Base-by-base conservation (phyloP, 2,329 filamentous ascomycete species). In the Colletotrichum falcatum region DNA sequence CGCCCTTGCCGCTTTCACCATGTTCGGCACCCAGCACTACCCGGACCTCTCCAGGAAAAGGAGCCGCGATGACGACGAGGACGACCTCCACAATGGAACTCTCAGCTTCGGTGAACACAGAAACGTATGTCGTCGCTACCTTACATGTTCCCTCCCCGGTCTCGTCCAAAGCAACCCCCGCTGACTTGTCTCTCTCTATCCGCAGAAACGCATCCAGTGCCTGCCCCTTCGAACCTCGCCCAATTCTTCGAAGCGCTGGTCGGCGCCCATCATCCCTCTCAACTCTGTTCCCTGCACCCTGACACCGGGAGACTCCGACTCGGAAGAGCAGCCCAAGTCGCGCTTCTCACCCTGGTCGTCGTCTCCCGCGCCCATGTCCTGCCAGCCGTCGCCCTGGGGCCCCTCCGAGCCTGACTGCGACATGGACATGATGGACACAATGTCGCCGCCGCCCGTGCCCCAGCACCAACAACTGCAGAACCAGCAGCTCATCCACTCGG, bases 181-280 rank as follows among this genome's bases (percentile, higher is more conserved):
- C 65, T 65, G 49, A 66, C 61, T n/a, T 60, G 8, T 39, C 20
- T 49, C 11, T 44, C 16, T 20, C 42, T n/a, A n/a, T 44, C 9
- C n/a, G 18, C 63, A 88, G 86, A 89, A 89, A 85, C 85, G 87
- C 48, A 72, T 88, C 20, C 86, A 88, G 66, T 83, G 84, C 54
- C 82, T 88, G 5, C 86, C 86, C 16, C 76, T 88, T 18, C 83
- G 86, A 68, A 83, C 81, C 12, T 84, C 84, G 37, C 84, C 84
- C 51, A 78, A 77, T 46, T 77, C 81, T 11, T 80, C 79, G 64
- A 78, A 79, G 28, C 73, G 71, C 35, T 71, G 69, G 65, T 71
- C 65, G 16, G 35, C 69, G 37, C 69, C 69, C 37, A 30, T 69
- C 12, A 60, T 71, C 2, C 69, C 66, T n/a, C 69, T 71, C 59